Percentiles rank a stretch among this genome's conserved stretches.
Conservation (phyloP, 495 filamentous ascomycete species). For the Talaromyces borbonicus region DNA sequence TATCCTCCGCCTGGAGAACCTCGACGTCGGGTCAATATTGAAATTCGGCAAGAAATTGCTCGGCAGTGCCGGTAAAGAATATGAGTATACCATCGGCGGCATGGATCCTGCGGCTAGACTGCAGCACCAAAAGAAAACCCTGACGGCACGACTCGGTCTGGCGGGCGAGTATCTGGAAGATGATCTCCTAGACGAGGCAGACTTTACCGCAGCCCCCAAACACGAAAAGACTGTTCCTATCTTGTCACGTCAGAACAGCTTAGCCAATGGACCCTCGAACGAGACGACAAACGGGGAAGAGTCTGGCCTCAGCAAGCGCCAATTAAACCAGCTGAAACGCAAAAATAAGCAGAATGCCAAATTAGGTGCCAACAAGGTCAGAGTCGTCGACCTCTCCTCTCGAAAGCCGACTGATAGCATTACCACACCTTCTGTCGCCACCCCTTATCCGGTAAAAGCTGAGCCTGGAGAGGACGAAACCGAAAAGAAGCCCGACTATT, state of each 20-base stretch:
- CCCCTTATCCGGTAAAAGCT: slow-evolving; percentile 59
- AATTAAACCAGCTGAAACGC: slow-evolving; percentile 87
- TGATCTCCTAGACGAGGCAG: slow-evolving; percentile 58
- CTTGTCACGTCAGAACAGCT: slow-evolving; percentile 35
- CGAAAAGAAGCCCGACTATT: slow-evolving; percentile 59
- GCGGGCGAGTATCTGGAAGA: slow-evolving; percentile 78
- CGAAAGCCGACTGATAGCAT: slow-evolving; percentile 58
- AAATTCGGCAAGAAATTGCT: slow-evolving; percentile 73
- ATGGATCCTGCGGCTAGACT: slow-evolving; percentile 74
- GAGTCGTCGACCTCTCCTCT: slow-evolving; percentile 75
- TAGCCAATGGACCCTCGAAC: slow-evolving; percentile 28
- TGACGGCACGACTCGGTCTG: slow-evolving; percentile 74
- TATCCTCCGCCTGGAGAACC: slow-evolving; percentile 57
- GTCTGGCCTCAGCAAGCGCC: slow-evolving; percentile 70
- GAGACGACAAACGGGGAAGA: slow-evolving; percentile 49
- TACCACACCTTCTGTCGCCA: slow-evolving; percentile 50
- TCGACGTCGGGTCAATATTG: slow-evolving; percentile 72
- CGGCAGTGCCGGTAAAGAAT: slow-evolving; percentile 72
- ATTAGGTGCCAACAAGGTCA: slow-evolving; percentile 76
- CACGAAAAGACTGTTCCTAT: slow-evolving; percentile 27
- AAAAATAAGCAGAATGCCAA: slow-evolving; percentile 80
- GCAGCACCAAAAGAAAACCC: slow-evolving; percentile 77
- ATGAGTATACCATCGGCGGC: slow-evolving; percentile 68
- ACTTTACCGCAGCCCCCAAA: slow-evolving; percentile 41
- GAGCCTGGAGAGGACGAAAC: slow-evolving; percentile 46